Evolutionary conservation across 2,329 filamentous ascomycete species (phyloP).

Genomic region (Claviceps maximensis): DNA sequence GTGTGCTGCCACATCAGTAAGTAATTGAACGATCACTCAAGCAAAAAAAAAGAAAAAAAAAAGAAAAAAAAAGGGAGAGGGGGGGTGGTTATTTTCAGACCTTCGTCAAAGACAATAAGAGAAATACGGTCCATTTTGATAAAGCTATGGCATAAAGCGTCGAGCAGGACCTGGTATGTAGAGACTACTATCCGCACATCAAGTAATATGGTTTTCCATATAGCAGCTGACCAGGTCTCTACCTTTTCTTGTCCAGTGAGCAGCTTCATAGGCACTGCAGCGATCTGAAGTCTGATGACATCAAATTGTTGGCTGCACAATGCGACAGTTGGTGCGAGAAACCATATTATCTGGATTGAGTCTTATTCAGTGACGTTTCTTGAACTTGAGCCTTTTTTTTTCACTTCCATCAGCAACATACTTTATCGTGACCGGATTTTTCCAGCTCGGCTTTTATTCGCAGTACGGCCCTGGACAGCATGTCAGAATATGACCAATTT

Average conservation of each 20-base stretch:
- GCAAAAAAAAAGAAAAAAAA: background rate
- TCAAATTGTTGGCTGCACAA: conserved; percentile 54
- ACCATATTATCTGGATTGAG: conserved; percentile 46
- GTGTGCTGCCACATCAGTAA: conserved; percentile 42
- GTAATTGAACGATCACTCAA: background rate
- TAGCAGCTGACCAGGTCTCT: conserved; percentile 55
- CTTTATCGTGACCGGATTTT: conserved; percentile 37
- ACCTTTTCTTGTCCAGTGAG: conserved; percentile 57
- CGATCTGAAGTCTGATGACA: conserved; percentile 47
- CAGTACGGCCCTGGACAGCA: conserved; percentile 43
- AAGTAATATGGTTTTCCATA: conserved; percentile 54
- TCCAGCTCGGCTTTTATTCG: conserved; percentile 55
- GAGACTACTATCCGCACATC: conserved; percentile 63
- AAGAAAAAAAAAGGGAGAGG: no score
- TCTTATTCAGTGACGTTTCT: background rate
- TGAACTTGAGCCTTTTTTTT: background rate
- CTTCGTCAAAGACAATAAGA: conserved; percentile 74
- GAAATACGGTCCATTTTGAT: conserved; percentile 49
- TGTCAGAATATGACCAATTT: background rate
- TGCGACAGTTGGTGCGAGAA: conserved; percentile 55
- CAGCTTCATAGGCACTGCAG: conserved; percentile 43
- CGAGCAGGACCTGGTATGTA: conserved; percentile 60
- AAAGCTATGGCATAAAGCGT: conserved; percentile 65
- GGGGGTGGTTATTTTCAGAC: conserved; percentile 35
- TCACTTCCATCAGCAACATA: conserved; percentile 15